Evolutionary conservation across 805 yeast species (phyloP), one percentile per base, ranked within the genome.

Genomic region (Blastobotrys parvus): DNA sequence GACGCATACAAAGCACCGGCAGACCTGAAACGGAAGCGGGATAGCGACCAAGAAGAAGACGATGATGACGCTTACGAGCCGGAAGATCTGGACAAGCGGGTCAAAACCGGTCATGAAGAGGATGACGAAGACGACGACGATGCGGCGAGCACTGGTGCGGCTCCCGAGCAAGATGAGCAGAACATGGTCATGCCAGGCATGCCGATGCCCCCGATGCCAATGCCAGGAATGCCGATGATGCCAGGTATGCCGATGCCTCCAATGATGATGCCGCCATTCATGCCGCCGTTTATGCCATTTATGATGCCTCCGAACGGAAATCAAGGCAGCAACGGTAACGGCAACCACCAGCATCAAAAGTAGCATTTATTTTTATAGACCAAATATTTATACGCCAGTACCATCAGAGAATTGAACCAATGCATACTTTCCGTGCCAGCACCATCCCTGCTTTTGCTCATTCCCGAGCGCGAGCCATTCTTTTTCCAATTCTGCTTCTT

Each of bases 351-450:
- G 22, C 39, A 21, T 23, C 29, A 35, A 38, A 37, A 22, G 20
- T 7, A 19, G 18, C 25, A 16, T n/a, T n/a, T n/a, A n/a, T n/a
- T n/a, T n/a, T n/a, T n/a, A n/a, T n/a, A n/a, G n/a, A n/a, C n/a
- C n/a, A n/a, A n/a, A n/a, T n/a, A n/a, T n/a, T n/a, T n/a, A n/a
- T n/a, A n/a, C n/a, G n/a, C n/a, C n/a, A n/a, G 56, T 43, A 27
- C 80, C 78, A 40, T 56, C 52, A 13, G 70, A 65, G 57, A 65
- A 83, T 40, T 82, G 75, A 34, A 90, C 77, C 15, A 92, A 96
- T 1, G 98, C 98, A 79, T 92, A 92, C 61, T 86, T 83, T 45
- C 98, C 98, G 47, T 85, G 75, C 51, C 86, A 72, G 38, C 81
- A 73, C 98, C 98, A 92, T 49, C 80, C 75, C 37, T 77, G 77